Evolutionary conservation across 352 stramenopile genomes (phyloP).

Genomic region (Phytophthora colocasiae): DNA sequence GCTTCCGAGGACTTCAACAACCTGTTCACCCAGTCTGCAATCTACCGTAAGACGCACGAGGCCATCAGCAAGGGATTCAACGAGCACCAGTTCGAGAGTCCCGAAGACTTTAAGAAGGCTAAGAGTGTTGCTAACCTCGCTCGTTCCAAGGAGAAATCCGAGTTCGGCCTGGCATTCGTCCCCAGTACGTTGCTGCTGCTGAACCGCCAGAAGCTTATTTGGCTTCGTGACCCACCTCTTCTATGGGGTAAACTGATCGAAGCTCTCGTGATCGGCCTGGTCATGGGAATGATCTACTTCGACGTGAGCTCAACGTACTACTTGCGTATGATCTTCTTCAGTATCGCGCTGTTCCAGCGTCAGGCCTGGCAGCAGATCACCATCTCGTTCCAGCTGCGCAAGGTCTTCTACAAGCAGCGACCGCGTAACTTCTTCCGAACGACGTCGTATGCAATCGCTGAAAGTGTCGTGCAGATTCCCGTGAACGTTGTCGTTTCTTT

Average conservation of each 20-base stretch:
- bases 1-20: slow-evolving; percentile 60
- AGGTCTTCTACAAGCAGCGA: slow-evolving; percentile 92
- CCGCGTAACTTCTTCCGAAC: slow-evolving; percentile 91
- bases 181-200: slow-evolving; percentile 58
- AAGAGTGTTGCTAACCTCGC: slow-evolving; percentile 57
- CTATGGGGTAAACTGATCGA: slow-evolving; percentile 72
- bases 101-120: slow-evolving; percentile 66
- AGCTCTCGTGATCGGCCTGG: slow-evolving; percentile 74
- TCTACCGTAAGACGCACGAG: slow-evolving; percentile 67
- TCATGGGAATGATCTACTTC: slow-evolving; percentile 81
- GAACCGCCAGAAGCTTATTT: slow-evolving; percentile 72
- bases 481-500: slow-evolving; percentile 74
- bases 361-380: slow-evolving; percentile 78
- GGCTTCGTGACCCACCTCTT: slow-evolving; percentile 65
- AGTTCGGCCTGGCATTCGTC: slow-evolving; percentile 60
- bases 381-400: slow-evolving; percentile 73
- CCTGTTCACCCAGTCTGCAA: slow-evolving; percentile 57
- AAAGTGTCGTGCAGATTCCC: slow-evolving; percentile 60
- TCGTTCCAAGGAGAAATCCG: slow-evolving; percentile 53
- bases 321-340: slow-evolving; percentile 80
- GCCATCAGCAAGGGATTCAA: slow-evolving; percentile 61
- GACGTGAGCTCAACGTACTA: slow-evolving; percentile 63
- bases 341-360: slow-evolving; percentile 71
- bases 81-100: slow-evolving; percentile 61
- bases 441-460: slow-evolving; percentile 79